Evolutionary conservation across 306 rosid genomes (phyloP).

Genomic region (Rubus parviflorus): DNA sequence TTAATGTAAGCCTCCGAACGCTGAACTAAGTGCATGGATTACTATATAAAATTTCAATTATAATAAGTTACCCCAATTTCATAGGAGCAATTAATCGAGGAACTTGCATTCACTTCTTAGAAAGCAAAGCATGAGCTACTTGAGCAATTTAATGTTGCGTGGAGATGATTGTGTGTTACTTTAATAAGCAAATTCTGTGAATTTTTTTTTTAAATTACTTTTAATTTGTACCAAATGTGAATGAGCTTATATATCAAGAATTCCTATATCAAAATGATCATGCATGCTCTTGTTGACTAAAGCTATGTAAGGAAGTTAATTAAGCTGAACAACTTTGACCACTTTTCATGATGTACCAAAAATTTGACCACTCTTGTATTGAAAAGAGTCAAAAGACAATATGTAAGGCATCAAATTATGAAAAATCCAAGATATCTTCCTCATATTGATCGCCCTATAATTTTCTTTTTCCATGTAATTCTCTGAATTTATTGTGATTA

Average conservation of each 20-base stretch:
- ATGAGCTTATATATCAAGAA: not conserved
- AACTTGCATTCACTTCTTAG: no score
- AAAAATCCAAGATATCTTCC: not conserved
- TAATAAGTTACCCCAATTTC: no score
- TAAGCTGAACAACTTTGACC: conserved; percentile 9
- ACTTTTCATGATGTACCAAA: not conserved
- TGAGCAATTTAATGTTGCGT: no score
- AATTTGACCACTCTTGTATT: not conserved
- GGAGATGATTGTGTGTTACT: no score
- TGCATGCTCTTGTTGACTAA: not conserved
- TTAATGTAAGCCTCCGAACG: no score
- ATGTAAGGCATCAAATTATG: not conserved
- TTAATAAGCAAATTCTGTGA: not conserved
- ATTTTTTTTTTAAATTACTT: not conserved
- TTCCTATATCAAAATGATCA: not conserved
- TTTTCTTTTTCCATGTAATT: not conserved
- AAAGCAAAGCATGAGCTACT: no score
- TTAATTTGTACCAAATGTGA: not conserved
- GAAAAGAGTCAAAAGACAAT: not conserved
- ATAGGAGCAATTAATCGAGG: no score
- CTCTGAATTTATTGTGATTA: not conserved
- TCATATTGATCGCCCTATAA: not conserved
- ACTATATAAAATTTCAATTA: no score
- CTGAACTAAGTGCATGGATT: no score
- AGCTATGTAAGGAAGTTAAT: not conserved